A percentile compares a stretch with the other conserved stretches of the same genome.
Evolutionary conservation across 805 yeast species (phyloP).

Genomic region (Candida pini): DNA sequence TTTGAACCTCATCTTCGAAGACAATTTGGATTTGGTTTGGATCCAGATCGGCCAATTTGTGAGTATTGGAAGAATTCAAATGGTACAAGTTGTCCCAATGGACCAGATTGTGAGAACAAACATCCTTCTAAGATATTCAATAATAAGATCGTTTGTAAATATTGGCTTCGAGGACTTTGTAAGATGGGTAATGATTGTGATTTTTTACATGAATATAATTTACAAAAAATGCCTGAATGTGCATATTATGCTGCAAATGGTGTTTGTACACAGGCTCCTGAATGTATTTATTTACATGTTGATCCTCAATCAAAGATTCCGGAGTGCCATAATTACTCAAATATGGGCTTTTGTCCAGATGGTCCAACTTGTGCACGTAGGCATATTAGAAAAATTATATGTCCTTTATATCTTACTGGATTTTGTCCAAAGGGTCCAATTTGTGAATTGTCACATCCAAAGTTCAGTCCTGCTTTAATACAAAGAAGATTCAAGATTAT

Average conservation of each 20-base stretch:
- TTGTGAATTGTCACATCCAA: conserved; percentile 81
- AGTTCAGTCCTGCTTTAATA: conserved; percentile 44
- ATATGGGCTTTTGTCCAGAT: conserved; percentile 83
- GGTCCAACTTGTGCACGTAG: conserved; percentile 83
- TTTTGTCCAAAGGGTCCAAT: conserved; percentile 87
- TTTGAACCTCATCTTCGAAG: conserved; percentile 79
- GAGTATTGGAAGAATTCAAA: conserved; percentile 62
- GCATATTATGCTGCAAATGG: conserved; percentile 78
- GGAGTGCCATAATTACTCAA: conserved; percentile 71
- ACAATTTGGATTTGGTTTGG: conserved; percentile 77
- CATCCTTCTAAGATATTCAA: conserved; percentile 59
- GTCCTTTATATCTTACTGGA: conserved; percentile 81
- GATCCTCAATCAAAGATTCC: conserved; percentile 89
- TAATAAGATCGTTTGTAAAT: conserved; percentile 90
- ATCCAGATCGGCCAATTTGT: conserved; percentile 88
- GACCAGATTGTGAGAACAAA: conserved; percentile 79
- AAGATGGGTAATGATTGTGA: conserved; percentile 96
- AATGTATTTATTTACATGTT: conserved; percentile 86
- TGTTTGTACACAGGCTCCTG: conserved; percentile 87
- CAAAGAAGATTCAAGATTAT: conserved; percentile 41
- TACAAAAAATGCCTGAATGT: conserved; percentile 96
- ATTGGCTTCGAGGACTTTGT: conserved; percentile 96
- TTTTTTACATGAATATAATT: conserved; percentile 88
- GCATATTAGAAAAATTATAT: conserved; percentile 69
- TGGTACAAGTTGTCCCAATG: conserved; percentile 66